These are phyloP conservation scores for Tephrocybe sp. DNA, from an alignment of 768 basidiomycete genomes.

Conservation along the genomic window DNA sequence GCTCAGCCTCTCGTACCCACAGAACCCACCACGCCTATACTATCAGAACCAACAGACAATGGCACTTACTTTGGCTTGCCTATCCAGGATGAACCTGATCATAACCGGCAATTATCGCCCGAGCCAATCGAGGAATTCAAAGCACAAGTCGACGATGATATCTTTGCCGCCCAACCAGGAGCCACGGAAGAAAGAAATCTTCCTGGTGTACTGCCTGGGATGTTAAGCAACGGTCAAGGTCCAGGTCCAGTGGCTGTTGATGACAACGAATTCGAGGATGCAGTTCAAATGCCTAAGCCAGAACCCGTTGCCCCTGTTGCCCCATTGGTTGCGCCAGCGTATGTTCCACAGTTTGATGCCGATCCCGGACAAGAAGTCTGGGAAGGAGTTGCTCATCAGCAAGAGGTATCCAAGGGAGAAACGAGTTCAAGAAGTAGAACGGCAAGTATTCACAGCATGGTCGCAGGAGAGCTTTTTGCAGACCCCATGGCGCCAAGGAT, in stretches of 20 bases:
- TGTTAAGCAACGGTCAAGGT: not conserved
- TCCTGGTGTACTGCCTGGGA: not conserved
- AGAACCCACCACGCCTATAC: no score
- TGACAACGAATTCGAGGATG: not conserved
- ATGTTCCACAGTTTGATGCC: slow-evolving; percentile 13
- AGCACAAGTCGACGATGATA: slow-evolving; percentile 1
- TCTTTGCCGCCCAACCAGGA: not conserved
- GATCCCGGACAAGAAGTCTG: slow-evolving; percentile 18
- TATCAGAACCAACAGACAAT: not conserved
- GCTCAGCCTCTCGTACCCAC: no score
- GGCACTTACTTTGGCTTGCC: slow-evolving; percentile 16
- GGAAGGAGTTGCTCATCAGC: slow-evolving; percentile 9
- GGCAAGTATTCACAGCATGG: slow-evolving; percentile 17
- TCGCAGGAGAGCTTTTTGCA: slow-evolving; percentile 30
- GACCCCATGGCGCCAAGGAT: slow-evolving; percentile 32
- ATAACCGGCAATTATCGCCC: not conserved
- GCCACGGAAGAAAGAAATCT: not conserved
- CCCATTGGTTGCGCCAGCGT: not conserved
- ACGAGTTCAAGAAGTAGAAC: slow-evolving; percentile 11
- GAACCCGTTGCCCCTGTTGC: slow-evolving; percentile 3
- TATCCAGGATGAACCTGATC: not conserved
- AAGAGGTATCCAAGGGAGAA: slow-evolving; percentile 5
- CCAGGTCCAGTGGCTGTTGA: not conserved
- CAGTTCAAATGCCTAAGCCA: slow-evolving; percentile 7
- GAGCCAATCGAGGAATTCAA: slow-evolving; percentile 1